phyloP scores from a whole-genome alignment of 164 flowering plant species.

The Chloranthus sessilifolius region DNA sequence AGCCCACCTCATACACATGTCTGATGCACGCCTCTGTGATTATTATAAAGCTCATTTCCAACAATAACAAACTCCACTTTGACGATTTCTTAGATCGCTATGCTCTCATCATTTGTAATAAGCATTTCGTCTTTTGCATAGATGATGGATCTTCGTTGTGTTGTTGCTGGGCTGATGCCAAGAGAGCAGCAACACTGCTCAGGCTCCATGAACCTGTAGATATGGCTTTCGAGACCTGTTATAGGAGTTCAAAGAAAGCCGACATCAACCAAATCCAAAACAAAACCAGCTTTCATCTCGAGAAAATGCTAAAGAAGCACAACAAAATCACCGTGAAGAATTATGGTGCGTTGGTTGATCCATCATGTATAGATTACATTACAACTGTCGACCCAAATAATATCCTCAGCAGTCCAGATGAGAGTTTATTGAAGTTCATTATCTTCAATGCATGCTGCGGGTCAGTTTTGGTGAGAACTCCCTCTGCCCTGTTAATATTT shows the following conservation, averaged over 20 bases:
- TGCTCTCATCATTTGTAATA: no score
- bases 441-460: constrained; percentile 47
- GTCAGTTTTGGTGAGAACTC: constrained; percentile 49
- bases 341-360: constrained; percentile 42
- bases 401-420: constrained; percentile 38
- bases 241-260: constrained; percentile 14
- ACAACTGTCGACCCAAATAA: constrained; percentile 38
- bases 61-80: no score
- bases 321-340: constrained; percentile 46
- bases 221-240: constrained; percentile 16
- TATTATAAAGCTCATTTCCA: no score
- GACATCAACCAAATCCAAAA: constrained; percentile 11
- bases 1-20: no score
- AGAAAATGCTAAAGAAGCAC: constrained; percentile 49
- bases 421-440: constrained; percentile 42
- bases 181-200: constrained; percentile 54
- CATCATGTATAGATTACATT: constrained; percentile 37
- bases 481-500: neutral
- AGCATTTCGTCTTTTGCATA: constrained; percentile 14
- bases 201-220: constrained; percentile 36
- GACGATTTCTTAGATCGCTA: no score
- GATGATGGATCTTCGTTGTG: constrained; percentile 80
- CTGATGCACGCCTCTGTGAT: no score
- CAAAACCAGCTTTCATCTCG: constrained; percentile 22
- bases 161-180: constrained; percentile 74